Evolutionary conservation across 108 stramenopile species (phyloP).

Genomic region (Cylindrotheca fusiformis): DNA sequence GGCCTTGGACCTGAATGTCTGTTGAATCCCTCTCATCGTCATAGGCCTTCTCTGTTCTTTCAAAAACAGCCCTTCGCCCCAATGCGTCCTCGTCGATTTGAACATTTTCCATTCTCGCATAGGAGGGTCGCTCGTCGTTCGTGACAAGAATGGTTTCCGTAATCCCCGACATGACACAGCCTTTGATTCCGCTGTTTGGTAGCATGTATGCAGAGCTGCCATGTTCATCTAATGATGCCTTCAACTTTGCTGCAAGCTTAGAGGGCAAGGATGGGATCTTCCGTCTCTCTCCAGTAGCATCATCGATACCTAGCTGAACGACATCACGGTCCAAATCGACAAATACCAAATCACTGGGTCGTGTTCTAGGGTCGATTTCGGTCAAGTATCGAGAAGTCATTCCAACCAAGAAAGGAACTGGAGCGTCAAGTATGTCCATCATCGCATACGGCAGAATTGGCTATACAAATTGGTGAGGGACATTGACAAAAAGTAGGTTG

Average conservation of each 20-base stretch:
- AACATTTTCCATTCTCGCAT: slow-evolving; percentile 39
- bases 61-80: slow-evolving; percentile 15
- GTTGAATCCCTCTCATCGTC: slow-evolving; percentile 11
- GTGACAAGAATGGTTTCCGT: slow-evolving; percentile 20
- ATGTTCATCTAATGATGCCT: slow-evolving; percentile 43
- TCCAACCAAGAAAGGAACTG: slow-evolving; percentile 88
- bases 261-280: slow-evolving; percentile 56
- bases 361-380: slow-evolving; percentile 19
- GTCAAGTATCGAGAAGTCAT: slow-evolving; percentile 57
- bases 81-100: slow-evolving; percentile 8
- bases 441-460: slow-evolving; percentile 80
- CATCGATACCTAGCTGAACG: slow-evolving; percentile 65
- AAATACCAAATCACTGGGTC: slow-evolving; percentile 67
- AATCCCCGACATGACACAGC: slow-evolving; percentile 42
- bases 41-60: slow-evolving; percentile 21
- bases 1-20: slow-evolving; percentile 7
- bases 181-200: slow-evolving; percentile 37
- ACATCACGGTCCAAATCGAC: slow-evolving; percentile 81
- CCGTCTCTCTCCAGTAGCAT: slow-evolving; percentile 30
- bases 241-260: slow-evolving; percentile 61
- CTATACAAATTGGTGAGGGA: not conserved
- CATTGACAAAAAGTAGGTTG: not conserved
- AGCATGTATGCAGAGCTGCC: slow-evolving; percentile 47
- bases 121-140: slow-evolving; percentile 33
- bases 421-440: slow-evolving; percentile 84